Conservation (phyloP, 371 early-diverging fungal species). For the Mortierella sp. region DNA sequence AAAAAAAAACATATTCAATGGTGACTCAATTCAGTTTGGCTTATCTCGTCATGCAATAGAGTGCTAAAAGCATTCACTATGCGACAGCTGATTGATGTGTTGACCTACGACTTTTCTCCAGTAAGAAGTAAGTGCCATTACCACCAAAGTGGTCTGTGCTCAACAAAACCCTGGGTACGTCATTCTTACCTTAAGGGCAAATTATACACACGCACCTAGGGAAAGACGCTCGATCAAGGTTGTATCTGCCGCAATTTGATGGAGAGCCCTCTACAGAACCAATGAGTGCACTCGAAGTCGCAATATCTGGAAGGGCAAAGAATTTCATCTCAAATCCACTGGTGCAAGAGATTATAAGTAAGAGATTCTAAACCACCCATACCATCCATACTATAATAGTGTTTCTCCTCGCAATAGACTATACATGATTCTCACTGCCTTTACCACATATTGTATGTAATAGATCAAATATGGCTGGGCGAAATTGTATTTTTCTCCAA, state of each 20-base stretch:
- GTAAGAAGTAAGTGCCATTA: conserved; percentile 29
- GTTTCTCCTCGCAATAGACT: too few relatives aligned
- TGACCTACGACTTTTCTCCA: conserved; percentile 57
- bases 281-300: conserved; percentile 57
- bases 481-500: conserved; percentile 57
- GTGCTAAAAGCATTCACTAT: conserved; percentile 52
- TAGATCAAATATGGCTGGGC: conserved; percentile 58
- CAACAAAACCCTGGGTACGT: background rate
- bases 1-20: background rate
- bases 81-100: conserved; percentile 52
- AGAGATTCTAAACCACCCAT: background rate
- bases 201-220: conserved; percentile 11
- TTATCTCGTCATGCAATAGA: conserved; percentile 10
- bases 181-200: background rate
- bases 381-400: background rate
- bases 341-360: conserved; percentile 58
- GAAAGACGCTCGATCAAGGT: conserved; percentile 46
- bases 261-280: conserved; percentile 49
- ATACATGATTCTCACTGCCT: background rate
- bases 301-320: conserved; percentile 57
- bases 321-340: conserved; percentile 53
- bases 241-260: conserved; percentile 50
- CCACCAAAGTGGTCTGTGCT: background rate
- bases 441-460: background rate
- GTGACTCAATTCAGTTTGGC: background rate